These are phyloP conservation scores for Salvia splendens DNA, from an alignment of 257 asterid species.

Conservation along the genomic window DNA sequence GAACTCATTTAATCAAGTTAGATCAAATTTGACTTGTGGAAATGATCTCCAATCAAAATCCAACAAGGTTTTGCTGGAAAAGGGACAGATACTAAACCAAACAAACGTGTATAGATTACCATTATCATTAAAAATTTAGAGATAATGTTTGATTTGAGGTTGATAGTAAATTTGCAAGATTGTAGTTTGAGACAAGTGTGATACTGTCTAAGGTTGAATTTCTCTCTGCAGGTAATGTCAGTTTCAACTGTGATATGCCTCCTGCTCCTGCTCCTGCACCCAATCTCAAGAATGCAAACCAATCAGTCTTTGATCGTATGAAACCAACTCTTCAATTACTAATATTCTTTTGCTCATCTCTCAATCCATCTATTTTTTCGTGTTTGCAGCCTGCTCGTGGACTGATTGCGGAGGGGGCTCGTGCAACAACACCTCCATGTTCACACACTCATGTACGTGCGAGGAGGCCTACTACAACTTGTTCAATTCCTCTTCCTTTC, in stretches of 20 bases:
- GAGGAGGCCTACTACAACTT: constrained; percentile 64
- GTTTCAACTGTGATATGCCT: constrained; percentile 32
- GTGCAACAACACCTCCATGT: constrained; percentile 57
- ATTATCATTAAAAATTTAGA: background rate
- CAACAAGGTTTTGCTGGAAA: background rate
- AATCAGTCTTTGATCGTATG: constrained; percentile 60
- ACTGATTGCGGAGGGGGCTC: constrained; percentile 81
- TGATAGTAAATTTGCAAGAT: background rate
- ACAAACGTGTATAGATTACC: background rate
- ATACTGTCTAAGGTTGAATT: no score
- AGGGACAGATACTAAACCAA: constrained; percentile 6
- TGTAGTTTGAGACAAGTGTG: background rate
- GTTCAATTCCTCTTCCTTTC: constrained; percentile 61
- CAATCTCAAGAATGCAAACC: constrained; percentile 32
- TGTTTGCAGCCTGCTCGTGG: constrained; percentile 65
- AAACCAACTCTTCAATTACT: background rate
- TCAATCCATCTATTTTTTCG: background rate
- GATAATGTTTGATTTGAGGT: constrained; percentile 12
- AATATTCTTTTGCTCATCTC: background rate
- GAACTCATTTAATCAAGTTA: background rate
- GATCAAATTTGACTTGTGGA: background rate
- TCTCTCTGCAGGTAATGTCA: constrained; percentile 35
- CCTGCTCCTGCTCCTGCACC: constrained; percentile 49
- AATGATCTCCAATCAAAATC: background rate
- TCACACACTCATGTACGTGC: constrained; percentile 60